Conservation (phyloP, 495 filamentous ascomycete species). For the Xylaria acuta region DNA sequence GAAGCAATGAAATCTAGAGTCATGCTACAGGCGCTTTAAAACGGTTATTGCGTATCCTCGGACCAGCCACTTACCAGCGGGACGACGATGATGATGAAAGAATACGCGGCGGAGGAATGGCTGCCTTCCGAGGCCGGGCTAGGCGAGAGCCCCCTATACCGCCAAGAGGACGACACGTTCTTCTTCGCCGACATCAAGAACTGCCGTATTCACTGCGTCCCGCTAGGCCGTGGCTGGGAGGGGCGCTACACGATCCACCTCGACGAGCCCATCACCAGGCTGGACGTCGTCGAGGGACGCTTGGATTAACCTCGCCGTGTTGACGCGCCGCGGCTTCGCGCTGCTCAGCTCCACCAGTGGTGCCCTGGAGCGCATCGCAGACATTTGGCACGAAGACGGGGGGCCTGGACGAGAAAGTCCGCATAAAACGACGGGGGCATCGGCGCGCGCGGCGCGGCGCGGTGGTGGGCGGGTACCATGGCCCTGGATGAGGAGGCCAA, state of each 20-base stretch:
- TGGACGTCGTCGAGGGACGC: constrained; percentile 16
- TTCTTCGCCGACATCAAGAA: constrained; percentile 33
- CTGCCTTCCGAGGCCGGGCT: constrained; percentile 25
- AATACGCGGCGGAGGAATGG: constrained; percentile 29
- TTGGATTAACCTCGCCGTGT: constrained; percentile 13
- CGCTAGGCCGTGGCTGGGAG: constrained; percentile 12
- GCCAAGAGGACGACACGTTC: constrained; percentile 27
- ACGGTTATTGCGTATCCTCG: background rate
- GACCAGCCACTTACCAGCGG: background rate
- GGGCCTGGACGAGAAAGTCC: constrained; percentile 33
- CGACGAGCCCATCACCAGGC: constrained; percentile 24
- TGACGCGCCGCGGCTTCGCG: constrained; percentile 32
- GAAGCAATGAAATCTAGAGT: background rate
- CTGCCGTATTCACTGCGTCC: constrained; percentile 26
- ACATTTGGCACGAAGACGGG: constrained; percentile 32
- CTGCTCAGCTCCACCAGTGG: constrained; percentile 35
- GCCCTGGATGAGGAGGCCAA: constrained; percentile 24
- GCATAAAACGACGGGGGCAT: constrained; percentile 39
- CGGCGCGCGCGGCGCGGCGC: constrained; percentile 33
- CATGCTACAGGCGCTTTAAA: too few species aligned
- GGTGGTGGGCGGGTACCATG: constrained; percentile 39
- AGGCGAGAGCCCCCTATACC: constrained; percentile 30
- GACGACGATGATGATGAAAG: constrained; percentile 19
- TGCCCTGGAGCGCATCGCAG: constrained; percentile 32
- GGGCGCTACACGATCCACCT: constrained; percentile 19